Conservation (phyloP, 176 grass and related monocot genomes). For the Otatea glauca region DNA sequence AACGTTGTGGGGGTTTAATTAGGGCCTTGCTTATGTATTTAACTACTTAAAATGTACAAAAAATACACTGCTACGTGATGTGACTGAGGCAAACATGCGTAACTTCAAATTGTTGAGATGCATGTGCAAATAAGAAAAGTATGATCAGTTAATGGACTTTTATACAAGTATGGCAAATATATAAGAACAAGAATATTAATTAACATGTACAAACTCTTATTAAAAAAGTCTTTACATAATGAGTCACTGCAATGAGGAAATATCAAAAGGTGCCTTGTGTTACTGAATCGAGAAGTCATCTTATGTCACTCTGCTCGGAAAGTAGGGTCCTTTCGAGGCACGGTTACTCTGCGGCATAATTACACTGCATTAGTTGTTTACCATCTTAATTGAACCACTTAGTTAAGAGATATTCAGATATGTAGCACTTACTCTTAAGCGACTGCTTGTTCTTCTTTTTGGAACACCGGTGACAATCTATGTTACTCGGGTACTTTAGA, state of each 20-base stretch:
- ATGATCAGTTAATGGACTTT: neutral
- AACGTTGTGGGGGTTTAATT: neutral
- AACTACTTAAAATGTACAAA: neutral
- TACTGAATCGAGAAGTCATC: neutral
- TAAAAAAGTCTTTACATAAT: neutral
- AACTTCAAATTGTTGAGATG: neutral
- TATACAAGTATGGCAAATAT: neutral
- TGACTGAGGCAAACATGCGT: conserved; percentile 16
- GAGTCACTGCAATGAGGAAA: neutral
- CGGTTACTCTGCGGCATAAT: neutral
- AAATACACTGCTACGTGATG: neutral
- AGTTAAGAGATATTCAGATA: neutral
- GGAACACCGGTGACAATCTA: neutral
- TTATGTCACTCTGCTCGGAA: neutral
- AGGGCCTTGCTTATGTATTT: neutral
- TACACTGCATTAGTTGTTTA: neutral
- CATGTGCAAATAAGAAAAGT: conserved; percentile 1
- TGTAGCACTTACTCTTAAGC: neutral
- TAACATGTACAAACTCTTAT: neutral
- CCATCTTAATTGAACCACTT: neutral
- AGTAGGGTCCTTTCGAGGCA: neutral
- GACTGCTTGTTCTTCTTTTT: neutral
- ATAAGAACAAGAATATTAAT: neutral
- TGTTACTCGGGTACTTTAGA: no score
- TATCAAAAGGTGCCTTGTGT: neutral